Conservation (phyloP, 805 yeast species). For the Metschnikowia orientalis region DNA sequence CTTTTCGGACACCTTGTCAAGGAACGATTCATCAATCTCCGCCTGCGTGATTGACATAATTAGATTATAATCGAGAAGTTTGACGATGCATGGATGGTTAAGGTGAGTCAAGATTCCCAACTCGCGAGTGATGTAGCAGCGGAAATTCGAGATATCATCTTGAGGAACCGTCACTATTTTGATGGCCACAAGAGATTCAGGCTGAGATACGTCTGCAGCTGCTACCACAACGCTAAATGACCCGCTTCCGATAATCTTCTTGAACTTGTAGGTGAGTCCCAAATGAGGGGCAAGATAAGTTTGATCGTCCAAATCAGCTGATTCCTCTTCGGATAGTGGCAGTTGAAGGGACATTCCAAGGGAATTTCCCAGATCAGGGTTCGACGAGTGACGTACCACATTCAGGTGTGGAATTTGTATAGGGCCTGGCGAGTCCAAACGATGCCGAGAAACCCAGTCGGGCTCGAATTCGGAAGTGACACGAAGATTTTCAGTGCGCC, state of each 20-base stretch:
- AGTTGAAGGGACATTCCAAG: constrained; percentile 8
- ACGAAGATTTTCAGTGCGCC: constrained; percentile 4
- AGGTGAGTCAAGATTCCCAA: constrained; percentile 54
- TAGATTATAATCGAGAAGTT: constrained; percentile 49
- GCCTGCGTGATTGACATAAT: constrained; percentile 22
- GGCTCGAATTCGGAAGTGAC: constrained; percentile 15
- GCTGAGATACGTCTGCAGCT: constrained; percentile 31
- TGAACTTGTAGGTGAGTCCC: constrained; percentile 10
- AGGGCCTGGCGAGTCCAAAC: constrained; percentile 1
- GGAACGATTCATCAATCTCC: constrained; percentile 21
- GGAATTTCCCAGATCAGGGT: constrained; percentile 5
- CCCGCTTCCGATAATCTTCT: constrained; percentile 53
- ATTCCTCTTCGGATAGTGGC: constrained; percentile 13
- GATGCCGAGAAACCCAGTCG: constrained; percentile 3
- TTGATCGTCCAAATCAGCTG: constrained; percentile 1
- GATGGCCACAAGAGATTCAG: constrained; percentile 51
- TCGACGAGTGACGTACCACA: constrained; percentile 11
- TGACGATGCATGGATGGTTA: constrained; percentile 67
- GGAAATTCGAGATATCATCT: constrained; percentile 26
- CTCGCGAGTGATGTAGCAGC: constrained; percentile 53
- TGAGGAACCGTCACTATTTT: constrained; percentile 52
- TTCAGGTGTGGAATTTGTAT: background rate
- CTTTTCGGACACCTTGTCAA: background rate
- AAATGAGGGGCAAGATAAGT: constrained; percentile 13
- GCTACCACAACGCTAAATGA: constrained; percentile 62